Evolutionary conservation across 108 stramenopile genomes (phyloP).

Genomic region (Cyclotella choctawhatcheeana): DNA sequence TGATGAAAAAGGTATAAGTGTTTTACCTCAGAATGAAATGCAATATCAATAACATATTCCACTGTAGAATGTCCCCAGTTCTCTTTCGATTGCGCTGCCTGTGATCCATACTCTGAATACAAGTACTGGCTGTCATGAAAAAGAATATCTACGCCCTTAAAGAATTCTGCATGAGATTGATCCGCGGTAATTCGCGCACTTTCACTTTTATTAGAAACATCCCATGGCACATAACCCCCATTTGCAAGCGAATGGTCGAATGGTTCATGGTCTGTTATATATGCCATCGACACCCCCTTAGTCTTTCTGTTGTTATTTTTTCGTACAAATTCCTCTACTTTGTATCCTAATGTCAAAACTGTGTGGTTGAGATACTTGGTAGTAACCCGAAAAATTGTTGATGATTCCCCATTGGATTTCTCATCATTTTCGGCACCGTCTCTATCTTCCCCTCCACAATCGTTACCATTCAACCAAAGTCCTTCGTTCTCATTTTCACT

Average conservation of each 20-base stretch:
- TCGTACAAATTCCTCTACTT: slow-evolving; percentile 36
- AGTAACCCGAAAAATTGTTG: slow-evolving; percentile 32
- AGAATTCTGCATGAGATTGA: slow-evolving; percentile 44
- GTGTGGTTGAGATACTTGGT: slow-evolving; percentile 52
- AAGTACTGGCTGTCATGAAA: slow-evolving; percentile 45
- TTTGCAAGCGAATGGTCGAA: slow-evolving; percentile 38
- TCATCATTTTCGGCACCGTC: background rate
- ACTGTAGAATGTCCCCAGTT: slow-evolving; percentile 50
- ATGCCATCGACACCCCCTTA: slow-evolving; percentile 34
- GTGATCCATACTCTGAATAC: slow-evolving; percentile 26
- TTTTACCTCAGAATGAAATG: slow-evolving; percentile 37
- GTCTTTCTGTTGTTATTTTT: slow-evolving; percentile 7
- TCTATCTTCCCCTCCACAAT: background rate
- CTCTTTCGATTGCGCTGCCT: slow-evolving; percentile 26
- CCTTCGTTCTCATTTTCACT: slow-evolving; percentile 33
- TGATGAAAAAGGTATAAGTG: slow-evolving; percentile 46
- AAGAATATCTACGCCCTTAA: slow-evolving; percentile 34
- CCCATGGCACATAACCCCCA: slow-evolving; percentile 14
- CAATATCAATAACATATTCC: slow-evolving; percentile 53
- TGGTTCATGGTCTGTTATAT: slow-evolving; percentile 53
- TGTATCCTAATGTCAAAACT: slow-evolving; percentile 44
- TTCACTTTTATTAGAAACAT: background rate
- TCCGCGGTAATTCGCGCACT: slow-evolving; percentile 18
- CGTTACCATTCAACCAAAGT: slow-evolving; percentile 27
- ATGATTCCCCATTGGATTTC: background rate